Percentiles rank a stretch among this genome's conserved stretches.
phyloP scores from a whole-genome alignment of 2,329 filamentous ascomycete genomes.

The Lasiodiplodia gonubiensis region DNA sequence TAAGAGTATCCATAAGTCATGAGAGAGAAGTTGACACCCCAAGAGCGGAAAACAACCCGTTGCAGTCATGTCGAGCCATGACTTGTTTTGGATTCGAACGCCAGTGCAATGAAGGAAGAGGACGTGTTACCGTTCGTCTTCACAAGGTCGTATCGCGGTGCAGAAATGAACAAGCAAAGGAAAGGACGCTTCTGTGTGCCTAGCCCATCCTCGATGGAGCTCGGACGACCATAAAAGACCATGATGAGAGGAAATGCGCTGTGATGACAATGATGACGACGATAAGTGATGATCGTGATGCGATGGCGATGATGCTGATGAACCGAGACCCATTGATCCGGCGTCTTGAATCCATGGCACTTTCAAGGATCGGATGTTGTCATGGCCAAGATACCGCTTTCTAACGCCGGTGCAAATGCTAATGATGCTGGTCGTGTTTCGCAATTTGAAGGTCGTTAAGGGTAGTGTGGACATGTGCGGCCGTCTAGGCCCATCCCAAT shows the following conservation, averaged over 20 bases:
- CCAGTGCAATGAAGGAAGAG: conserved; percentile 21
- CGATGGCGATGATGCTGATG: conserved; percentile 12
- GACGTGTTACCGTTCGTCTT: conserved; percentile 18
- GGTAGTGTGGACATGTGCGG: not conserved
- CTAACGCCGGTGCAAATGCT: conserved; percentile 25
- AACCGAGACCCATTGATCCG: conserved; percentile 14
- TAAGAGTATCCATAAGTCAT: conserved; percentile 25
- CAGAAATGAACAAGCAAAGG: conserved; percentile 8
- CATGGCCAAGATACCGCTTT: conserved; percentile 14
- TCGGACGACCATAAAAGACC: not conserved
- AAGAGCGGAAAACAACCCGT: conserved; percentile 15
- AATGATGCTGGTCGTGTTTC: conserved; percentile 21
- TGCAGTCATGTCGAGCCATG: conserved; percentile 5
- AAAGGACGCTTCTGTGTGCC: conserved; percentile 14
- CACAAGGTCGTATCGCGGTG: conserved; percentile 18
- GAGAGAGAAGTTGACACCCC: conserved; percentile 2
- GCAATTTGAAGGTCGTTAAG: conserved; percentile 10
- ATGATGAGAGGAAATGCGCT: conserved; percentile 12
- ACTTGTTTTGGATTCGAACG: conserved; percentile 24
- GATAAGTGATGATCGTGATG: conserved; percentile 22
- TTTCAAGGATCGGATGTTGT: not conserved
- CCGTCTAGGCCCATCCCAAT: not conserved
- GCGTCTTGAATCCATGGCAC: conserved; percentile 13
- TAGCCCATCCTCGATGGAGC: not conserved
- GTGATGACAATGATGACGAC: conserved; percentile 24